Evolutionary conservation across 257 asterid species (phyloP), one percentile per base, ranked within the genome.

Genomic region (Leptodermis oblonga): DNA sequence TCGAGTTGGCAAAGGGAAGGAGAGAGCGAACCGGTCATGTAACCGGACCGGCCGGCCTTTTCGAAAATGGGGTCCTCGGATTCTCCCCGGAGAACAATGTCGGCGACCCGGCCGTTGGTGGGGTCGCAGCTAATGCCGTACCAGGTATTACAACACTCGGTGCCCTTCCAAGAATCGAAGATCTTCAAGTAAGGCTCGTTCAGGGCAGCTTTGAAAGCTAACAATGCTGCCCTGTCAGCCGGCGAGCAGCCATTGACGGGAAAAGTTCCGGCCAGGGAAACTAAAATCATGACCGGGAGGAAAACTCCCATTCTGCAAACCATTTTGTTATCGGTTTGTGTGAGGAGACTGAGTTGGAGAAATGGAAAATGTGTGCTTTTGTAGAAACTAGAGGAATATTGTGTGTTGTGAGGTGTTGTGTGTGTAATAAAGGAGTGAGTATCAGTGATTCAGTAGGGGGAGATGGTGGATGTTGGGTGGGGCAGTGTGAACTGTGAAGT

Each of bases 51-150:
- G 67, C 98, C 97, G 70, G 96, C 80, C 42, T 85, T 90, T 31
- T 84, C 92, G 78, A 90, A 86, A 71, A 93, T 87, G 30, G 91
- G 93, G 70, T 93, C 97, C 75, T 90, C 97, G 30, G 98, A 93
- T 64, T 93, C 98, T 18, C 98, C 98, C 11, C 98, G 95, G 58
- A 93, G 96, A 71, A 70, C 64, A 37, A 93, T 81, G 85, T 90
- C 98, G 56, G 90, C 82, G 63, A 93, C 97, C 59, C 95, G 86
- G 10, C 79, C 75, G 4, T 90, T 83, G n/a, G 88, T 88, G 39
- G 94, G 92, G 81, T 93, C 88, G 82, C 98, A 93, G 70, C 86
- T 81, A 62, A 93, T 85, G 62, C 98, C 98, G 87, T 90, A 70
- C 97, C 97, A 93, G 70, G 74, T 75, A 48, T 61, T 49, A 86